These are phyloP conservation scores for Ambrosiella xylebori DNA, from an alignment of 2,329 filamentous ascomycete genomes.

Conservation along the genomic window DNA sequence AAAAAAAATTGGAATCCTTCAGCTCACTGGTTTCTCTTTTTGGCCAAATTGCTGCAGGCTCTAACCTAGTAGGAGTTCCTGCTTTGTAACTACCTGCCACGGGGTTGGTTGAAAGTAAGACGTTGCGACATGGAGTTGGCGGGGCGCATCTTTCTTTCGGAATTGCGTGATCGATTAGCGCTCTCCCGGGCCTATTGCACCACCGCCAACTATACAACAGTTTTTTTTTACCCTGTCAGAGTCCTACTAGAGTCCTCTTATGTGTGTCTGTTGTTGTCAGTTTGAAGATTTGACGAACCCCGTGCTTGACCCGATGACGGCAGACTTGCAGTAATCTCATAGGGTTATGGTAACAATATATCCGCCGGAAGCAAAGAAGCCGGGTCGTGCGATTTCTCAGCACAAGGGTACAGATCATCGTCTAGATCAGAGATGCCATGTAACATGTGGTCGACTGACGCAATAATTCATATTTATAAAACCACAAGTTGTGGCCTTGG, in stretches of 20 bases:
- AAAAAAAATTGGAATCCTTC: not conserved
- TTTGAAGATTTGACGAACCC: not conserved
- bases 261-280: not conserved
- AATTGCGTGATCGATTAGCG: constrained; percentile 14
- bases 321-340: not conserved
- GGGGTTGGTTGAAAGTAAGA: constrained; percentile 5
- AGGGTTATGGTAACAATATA: not conserved
- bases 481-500: not conserved
- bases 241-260: not conserved
- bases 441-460: not conserved
- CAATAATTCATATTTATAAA: not conserved
- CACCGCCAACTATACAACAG: constrained; percentile 10
- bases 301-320: constrained; percentile 3
- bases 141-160: constrained; percentile 11
- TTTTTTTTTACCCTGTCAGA: constrained; percentile 13
- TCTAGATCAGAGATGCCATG: not conserved
- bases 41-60: constrained; percentile 1
- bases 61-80: constrained; percentile 2
- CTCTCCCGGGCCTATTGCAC: constrained; percentile 12
- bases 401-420: not conserved
- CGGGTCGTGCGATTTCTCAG: not conserved
- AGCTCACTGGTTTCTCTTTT: not conserved
- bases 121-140: constrained; percentile 5
- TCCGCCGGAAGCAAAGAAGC: not conserved
- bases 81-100: constrained; percentile 10